Evolutionary conservation across 768 basidiomycete species (phyloP).

Genomic region (Auricularia sp.): DNA sequence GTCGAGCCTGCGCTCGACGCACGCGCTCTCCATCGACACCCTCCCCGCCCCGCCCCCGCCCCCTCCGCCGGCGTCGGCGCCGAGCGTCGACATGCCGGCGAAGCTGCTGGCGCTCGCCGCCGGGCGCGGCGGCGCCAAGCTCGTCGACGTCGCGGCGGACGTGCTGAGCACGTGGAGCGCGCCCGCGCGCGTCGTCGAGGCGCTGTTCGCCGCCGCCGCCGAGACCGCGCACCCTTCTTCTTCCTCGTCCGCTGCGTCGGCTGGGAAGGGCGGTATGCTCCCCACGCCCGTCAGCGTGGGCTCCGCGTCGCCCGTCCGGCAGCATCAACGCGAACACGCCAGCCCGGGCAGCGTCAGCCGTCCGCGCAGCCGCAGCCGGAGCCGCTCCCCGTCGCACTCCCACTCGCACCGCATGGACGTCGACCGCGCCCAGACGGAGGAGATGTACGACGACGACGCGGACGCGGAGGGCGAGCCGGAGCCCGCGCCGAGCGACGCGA

Average conservation of each 20-base stretch:
- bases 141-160: neutral
- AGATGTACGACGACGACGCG: neutral
- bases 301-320: neutral
- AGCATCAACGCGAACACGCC: too few species aligned
- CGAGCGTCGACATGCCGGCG: too few species aligned
- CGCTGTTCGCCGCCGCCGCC: neutral
- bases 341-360: too few species aligned
- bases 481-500: neutral
- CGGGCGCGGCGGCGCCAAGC: neutral
- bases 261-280: too few species aligned
- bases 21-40: neutral
- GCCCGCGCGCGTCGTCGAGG: neutral
- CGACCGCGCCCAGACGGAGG: too few species aligned
- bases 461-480: neutral
- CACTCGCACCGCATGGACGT: neutral
- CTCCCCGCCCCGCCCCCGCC: neutral
- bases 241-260: neutral
- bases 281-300: neutral
- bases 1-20: neutral
- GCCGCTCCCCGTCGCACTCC: too few species aligned
- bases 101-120: neutral
- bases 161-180: neutral
- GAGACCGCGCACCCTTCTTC: too few species aligned
- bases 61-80: too few species aligned
- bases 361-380: too few species aligned